phyloP scores from a whole-genome alignment of 129 eudicot genomes.

The Chrysanthemum makinoi region DNA sequence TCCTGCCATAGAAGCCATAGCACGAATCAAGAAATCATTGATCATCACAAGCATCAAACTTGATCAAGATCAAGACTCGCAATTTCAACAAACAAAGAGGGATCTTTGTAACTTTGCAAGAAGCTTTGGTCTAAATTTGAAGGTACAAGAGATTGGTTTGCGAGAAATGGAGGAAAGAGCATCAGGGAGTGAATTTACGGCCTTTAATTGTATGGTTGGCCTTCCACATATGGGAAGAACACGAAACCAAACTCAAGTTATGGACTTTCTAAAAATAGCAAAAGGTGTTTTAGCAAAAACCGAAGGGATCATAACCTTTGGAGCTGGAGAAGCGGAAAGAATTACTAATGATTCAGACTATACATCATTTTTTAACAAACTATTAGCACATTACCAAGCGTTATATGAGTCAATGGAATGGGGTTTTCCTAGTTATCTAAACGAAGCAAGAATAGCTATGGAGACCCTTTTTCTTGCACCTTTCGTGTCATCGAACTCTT shows the following conservation, averaged over 20 bases:
- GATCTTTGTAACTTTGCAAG: constrained; percentile 42
- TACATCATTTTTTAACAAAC: constrained; percentile 33
- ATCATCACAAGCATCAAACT: constrained; percentile 46
- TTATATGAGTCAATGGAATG: constrained; percentile 55
- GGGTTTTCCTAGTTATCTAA: constrained; percentile 44
- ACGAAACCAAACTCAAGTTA: constrained; percentile 26
- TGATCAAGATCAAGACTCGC: constrained; percentile 34
- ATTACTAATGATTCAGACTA: constrained; percentile 4
- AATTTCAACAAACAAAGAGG: constrained; percentile 37
- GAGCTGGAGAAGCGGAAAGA: constrained; percentile 47
- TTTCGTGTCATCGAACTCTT: constrained; percentile 39
- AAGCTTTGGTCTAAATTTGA: constrained; percentile 35
- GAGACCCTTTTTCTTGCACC: constrained; percentile 61
- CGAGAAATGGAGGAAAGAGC: constrained; percentile 23
- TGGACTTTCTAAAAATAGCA: constrained; percentile 42
- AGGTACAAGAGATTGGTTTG: constrained; percentile 41
- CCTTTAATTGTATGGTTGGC: constrained; percentile 54
- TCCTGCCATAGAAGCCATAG: constrained; percentile 49
- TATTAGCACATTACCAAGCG: constrained; percentile 44
- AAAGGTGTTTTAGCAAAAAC: constrained; percentile 25
- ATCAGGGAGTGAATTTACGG: constrained; percentile 41
- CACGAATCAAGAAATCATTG: constrained; percentile 29
- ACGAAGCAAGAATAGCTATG: constrained; percentile 68
- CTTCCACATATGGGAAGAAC: constrained; percentile 63
- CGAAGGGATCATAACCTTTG: constrained; percentile 49